Evolutionary conservation across 1,139 yeast species (phyloP), one percentile per base, ranked within the genome.

Genomic region (Debaryomycetaceae sp.): DNA sequence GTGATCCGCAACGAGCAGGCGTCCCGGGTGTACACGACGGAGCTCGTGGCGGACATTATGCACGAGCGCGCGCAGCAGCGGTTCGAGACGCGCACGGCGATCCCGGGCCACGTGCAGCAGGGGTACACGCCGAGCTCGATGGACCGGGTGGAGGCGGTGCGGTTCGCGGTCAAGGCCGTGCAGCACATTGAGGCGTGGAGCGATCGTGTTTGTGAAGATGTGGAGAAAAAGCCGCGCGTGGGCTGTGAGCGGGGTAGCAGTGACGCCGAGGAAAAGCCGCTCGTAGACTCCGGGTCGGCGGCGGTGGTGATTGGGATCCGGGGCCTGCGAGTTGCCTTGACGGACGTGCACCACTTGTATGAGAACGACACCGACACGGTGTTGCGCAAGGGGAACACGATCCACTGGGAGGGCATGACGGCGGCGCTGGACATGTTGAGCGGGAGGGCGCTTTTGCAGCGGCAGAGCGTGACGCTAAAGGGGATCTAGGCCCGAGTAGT

Each of bases 61-160:
- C 73, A 76, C 40, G 79, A 80, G 39, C 90, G 85, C 44, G 73
- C 86, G 25, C 62, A 70, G 29, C 79, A 81, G 29, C 66, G 69
- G 37, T 90, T 86, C 49, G 96, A 87, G 47, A 82, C 93, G 13
- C 79, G 94, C 55, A 86, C 95, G 4, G 98, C 98, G 12, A 77
- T 87, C 32, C 98, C 98, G 10, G 98, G 98, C 18, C 98, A 90
- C 50, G 93, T 86, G 30, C 98, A 90, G 64, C 98, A 90, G 58
- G 98, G 98, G 54, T 95, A 93, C 35, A 73, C 77, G 31, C 98
- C 98, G 24, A 81, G 96, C 3, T 85, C 97, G 5, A 82, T 86
- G 55, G 98, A 90, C 55, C 76, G 97, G 57, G 81, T 87, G 14
- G 72, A 90, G 38, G 95, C 95, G 12, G 80, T 93, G 11, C 72